Conservation (phyloP, 805 yeast genomes). For the Starmera amethionina region DNA sequence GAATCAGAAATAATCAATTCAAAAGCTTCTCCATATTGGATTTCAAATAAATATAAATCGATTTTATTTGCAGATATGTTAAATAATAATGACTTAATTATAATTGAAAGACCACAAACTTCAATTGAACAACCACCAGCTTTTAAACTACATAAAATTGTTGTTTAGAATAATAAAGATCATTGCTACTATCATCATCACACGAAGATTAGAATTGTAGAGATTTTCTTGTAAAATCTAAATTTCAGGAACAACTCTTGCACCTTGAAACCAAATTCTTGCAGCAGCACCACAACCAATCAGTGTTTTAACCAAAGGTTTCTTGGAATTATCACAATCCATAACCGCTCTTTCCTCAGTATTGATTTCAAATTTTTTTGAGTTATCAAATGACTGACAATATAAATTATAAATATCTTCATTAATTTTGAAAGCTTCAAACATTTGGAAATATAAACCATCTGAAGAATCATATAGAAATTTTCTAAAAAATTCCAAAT, state of each 20-base stretch:
- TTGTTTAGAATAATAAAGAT: background rate
- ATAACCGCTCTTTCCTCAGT: conserved; percentile 41
- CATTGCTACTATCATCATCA: background rate
- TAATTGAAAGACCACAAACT: conserved; percentile 68
- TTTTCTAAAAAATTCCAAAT: conserved; percentile 45
- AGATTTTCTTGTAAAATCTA: background rate
- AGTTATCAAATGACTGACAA: conserved; percentile 43
- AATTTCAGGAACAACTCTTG: conserved; percentile 38
- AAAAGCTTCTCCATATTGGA: conserved; percentile 48
- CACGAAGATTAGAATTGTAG: background rate
- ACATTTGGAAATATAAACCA: conserved; percentile 48
- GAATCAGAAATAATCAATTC: conserved; percentile 16
- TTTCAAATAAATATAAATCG: conserved; percentile 68
- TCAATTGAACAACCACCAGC: conserved; percentile 52
- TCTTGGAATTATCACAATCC: conserved; percentile 22
- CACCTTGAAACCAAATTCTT: conserved; percentile 58
- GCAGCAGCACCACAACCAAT: conserved; percentile 64
- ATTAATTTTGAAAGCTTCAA: conserved; percentile 48
- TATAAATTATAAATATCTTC: conserved; percentile 41
- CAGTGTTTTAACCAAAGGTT: conserved; percentile 37
- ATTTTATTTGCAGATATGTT: conserved; percentile 52
- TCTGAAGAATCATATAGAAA: conserved; percentile 48
- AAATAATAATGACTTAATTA: conserved; percentile 44
- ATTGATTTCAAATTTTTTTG: conserved; percentile 39
- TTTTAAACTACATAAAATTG: conserved; percentile 47